Percentiles rank a stretch among this genome's conserved stretches.
These are phyloP conservation scores for Pyricularia grisea DNA, from an alignment of 2,329 filamentous ascomycete species.

Conservation along the genomic window DNA sequence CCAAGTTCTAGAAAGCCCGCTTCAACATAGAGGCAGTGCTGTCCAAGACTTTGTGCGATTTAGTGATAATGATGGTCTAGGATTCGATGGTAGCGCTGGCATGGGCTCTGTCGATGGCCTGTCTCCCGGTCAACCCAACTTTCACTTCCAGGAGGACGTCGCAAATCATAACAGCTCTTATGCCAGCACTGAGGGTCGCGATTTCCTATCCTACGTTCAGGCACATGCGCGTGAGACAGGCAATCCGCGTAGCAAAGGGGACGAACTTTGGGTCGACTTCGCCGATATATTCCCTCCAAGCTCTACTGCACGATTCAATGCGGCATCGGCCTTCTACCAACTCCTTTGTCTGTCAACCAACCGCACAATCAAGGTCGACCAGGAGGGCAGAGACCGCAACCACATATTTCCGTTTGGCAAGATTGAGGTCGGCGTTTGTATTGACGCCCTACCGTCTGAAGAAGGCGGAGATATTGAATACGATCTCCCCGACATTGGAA, in stretches of 20 bases:
- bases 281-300: constrained; percentile 55
- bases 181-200: constrained; percentile 29
- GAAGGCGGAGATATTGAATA: neutral
- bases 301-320: constrained; percentile 47
- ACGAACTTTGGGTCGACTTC: constrained; percentile 51
- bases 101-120: constrained; percentile 17
- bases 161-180: neutral
- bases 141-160: neutral
- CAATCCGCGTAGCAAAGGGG: constrained; percentile 17
- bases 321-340: constrained; percentile 69
- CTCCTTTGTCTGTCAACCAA: constrained; percentile 62
- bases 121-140: neutral
- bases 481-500: neutral
- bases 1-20: constrained; percentile 24
- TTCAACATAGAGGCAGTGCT: constrained; percentile 24
- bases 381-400: constrained; percentile 32
- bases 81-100: constrained; percentile 11
- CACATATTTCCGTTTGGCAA: constrained; percentile 29
- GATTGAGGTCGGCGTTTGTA: constrained; percentile 33
- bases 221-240: constrained; percentile 23
- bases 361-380: constrained; percentile 50
- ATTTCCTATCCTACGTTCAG: constrained; percentile 36
- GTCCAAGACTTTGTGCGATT: constrained; percentile 33
- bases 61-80: constrained; percentile 28
- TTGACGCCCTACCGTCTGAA: constrained; percentile 2